Evolutionary conservation across 192 early-diverging fungal genomes (phyloP), one percentile per base, ranked within the genome.

Genomic region (Coemansia sp.): DNA sequence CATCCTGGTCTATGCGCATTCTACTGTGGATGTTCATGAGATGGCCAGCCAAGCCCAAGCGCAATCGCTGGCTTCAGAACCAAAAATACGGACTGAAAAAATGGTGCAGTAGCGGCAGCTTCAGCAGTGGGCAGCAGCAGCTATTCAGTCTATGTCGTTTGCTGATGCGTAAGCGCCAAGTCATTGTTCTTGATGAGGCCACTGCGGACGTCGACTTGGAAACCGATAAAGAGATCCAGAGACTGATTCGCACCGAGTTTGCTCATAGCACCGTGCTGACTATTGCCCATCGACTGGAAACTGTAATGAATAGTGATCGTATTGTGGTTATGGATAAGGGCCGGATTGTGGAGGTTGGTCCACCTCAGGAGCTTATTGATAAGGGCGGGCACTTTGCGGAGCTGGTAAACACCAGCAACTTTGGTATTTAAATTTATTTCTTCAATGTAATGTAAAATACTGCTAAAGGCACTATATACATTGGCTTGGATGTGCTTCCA

Each of bases 281-380:
- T 9, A 87, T 88, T 56, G 87, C 86, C 2, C 87, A 93, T 68
- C 84, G 90, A 26, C 64, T 88, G 36, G 86, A 88, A 46, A 88
- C 87, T 2, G 78, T 85, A 0, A 65, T 82, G 36, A 74, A 84
- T 57, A 85, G 81, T 53, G 88, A 91, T 53, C 72, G 81, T 46
- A 82, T 92, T 61, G 51, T 91, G 31, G 89, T 92, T 5, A 72
- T 93, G 40, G 83, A 89, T 50, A 61, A 86, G 15, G 91, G 91
- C 13, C 41, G 65, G 0, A 57, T 92, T 10, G 79, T 67, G 0
- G 88, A 90, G 40, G 82, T 83, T 59, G 86, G 83, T 18, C 63
- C 72, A 7, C 90, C 90, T 2, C 14, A 55, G 15, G 78, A 75
- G 12, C 68, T 92, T 53, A 41, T 90, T 42, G 56, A 65, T n/a